phyloP scores from a whole-genome alignment of 306 rosid species.

The Canavalia ensiformis region DNA sequence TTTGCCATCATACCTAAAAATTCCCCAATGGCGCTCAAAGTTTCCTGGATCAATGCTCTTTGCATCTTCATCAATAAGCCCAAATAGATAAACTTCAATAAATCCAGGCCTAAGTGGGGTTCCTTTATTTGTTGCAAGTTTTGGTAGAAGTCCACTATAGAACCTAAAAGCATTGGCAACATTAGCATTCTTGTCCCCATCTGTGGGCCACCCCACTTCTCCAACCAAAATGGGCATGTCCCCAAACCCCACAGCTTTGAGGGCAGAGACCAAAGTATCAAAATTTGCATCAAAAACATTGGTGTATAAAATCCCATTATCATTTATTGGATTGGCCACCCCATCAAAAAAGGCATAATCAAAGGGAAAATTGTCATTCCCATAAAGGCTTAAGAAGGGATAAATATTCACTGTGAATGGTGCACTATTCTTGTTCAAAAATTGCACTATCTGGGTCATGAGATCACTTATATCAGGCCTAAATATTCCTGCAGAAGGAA shows the following conservation, averaged over 20 bases:
- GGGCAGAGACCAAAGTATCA: constrained; percentile 85
- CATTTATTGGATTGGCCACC: constrained; percentile 67
- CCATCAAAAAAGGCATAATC: constrained; percentile 97
- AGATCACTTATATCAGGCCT: constrained; percentile 69
- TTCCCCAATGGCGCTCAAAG: constrained; percentile 97
- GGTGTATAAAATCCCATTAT: constrained; percentile 76
- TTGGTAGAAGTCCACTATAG: constrained; percentile 84
- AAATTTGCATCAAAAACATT: constrained; percentile 96
- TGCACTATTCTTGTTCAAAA: constrained; percentile 71
- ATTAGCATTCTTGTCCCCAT: constrained; percentile 92
- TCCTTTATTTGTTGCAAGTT: constrained; percentile 72
- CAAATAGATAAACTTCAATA: constrained; percentile 88
- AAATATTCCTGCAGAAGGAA: constrained; percentile 90
- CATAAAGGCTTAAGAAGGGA: constrained; percentile 92
- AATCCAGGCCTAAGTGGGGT: constrained; percentile 78
- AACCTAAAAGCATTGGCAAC: constrained; percentile 75
- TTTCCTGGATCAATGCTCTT: constrained; percentile 86
- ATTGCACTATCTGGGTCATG: constrained; percentile 82
- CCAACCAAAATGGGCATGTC: constrained; percentile 84
- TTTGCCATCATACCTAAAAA: constrained; percentile 86
- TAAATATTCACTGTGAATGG: constrained; percentile 95
- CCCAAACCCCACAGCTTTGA: constrained; percentile 69
- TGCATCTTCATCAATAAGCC: constrained; percentile 88
- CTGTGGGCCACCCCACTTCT: constrained; percentile 99
- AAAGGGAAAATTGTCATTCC: constrained; percentile 82